phyloP scores from a whole-genome alignment of 257 asterid genomes.

The Lycium ferocissimum region DNA sequence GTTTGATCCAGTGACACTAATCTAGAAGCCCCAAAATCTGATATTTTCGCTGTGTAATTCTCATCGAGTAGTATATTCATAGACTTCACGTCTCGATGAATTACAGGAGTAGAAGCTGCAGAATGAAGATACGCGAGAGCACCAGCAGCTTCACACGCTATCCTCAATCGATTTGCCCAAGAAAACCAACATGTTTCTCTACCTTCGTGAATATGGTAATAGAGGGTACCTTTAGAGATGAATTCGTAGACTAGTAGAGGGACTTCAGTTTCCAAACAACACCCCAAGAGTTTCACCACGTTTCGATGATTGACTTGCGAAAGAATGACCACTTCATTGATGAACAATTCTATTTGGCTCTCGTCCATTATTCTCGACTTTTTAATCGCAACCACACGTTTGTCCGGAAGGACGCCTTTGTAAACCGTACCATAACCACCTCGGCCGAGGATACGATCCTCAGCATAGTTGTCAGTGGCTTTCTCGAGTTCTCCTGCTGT shows the following conservation, averaged over 20 bases:
- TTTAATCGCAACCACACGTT: slow-evolving; percentile 3
- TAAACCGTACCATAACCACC: slow-evolving; percentile 16
- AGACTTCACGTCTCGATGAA: slow-evolving; percentile 19
- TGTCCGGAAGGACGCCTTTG: neutral
- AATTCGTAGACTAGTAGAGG: neutral
- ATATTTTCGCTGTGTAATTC: slow-evolving; percentile 7
- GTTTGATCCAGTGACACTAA: slow-evolving; percentile 14
- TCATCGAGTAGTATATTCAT: neutral
- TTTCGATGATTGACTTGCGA: slow-evolving; percentile 23
- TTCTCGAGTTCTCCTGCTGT: neutral
- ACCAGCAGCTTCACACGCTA: slow-evolving; percentile 20
- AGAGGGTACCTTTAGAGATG: too few relatives aligned
- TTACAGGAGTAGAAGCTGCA: slow-evolving; percentile 29
- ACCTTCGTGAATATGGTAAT: too few relatives aligned
- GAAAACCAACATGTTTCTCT: neutral
- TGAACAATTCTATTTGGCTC: slow-evolving; percentile 25
- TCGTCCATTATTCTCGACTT: slow-evolving; percentile 2
- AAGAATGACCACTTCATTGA: slow-evolving; percentile 20
- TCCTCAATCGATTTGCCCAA: neutral
- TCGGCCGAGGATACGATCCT: neutral
- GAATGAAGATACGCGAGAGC: slow-evolving; percentile 31
- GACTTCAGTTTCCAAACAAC: slow-evolving; percentile 22
- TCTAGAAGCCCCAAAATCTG: slow-evolving; percentile 29
- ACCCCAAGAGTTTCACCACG: slow-evolving; percentile 3
- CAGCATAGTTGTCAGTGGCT: neutral